Percentiles rank a stretch among this genome's conserved stretches.
These are phyloP conservation scores for Podospora fimiseda DNA, from an alignment of 495 filamentous ascomycete species.

Conservation along the genomic window DNA sequence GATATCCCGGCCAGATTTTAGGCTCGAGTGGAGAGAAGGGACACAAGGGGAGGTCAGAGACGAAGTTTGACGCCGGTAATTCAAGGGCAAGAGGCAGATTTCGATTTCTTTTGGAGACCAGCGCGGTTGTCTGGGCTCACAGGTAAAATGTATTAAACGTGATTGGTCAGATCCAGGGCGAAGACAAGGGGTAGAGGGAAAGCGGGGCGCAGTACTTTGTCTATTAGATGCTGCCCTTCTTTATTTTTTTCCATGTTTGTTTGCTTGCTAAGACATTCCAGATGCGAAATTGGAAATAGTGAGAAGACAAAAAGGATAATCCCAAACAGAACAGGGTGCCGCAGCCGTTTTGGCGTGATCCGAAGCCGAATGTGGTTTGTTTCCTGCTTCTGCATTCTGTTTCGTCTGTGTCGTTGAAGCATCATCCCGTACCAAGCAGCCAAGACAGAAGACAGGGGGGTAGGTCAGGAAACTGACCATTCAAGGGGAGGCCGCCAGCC, in stretches of 20 bases:
- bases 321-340: not conserved
- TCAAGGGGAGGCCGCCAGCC: slow-evolving; percentile 11
- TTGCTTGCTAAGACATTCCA: not conserved
- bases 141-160: not conserved
- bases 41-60: not conserved
- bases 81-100: slow-evolving; percentile 5
- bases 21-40: not conserved
- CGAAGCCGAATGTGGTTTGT: not conserved
- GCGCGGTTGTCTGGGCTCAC: slow-evolving; percentile 7
- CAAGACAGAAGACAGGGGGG: not conserved
- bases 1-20: slow-evolving; percentile 2
- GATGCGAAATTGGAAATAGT: not conserved
- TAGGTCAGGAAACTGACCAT: not conserved
- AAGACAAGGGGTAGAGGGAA: not conserved
- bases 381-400: not conserved
- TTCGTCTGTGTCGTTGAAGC: no score
- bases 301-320: not conserved
- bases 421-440: not conserved
- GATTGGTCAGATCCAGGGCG: slow-evolving; percentile 8
- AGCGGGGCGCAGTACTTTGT: slow-evolving; percentile 8
- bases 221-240: not conserved
- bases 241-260: slow-evolving; percentile 1
- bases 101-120: slow-evolving; percentile 4
- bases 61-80: slow-evolving; percentile 8
- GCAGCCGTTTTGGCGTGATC: not conserved